Percentiles rank a stretch among this genome's conserved stretches.
Conservation (phyloP, 208 protist species). For the Crithidia thermophila region DNA sequence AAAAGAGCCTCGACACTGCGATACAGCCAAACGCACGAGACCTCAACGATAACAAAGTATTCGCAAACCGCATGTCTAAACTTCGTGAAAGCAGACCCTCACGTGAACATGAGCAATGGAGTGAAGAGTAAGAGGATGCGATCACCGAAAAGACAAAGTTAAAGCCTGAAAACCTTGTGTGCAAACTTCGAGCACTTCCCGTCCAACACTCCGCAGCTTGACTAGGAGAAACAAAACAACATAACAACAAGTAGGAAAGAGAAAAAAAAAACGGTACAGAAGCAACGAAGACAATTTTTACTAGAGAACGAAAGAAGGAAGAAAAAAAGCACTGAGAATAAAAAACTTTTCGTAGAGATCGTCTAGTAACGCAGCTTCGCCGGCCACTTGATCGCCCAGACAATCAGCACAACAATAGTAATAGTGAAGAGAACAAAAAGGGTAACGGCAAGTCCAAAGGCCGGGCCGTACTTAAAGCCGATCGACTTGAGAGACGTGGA, state of each 20-base stretch:
- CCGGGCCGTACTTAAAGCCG: constrained; percentile 47
- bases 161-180: too few species aligned
- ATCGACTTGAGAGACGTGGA: constrained; percentile 29
- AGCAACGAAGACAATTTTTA: neutral
- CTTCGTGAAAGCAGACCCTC: too few species aligned
- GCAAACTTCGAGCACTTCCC: too few species aligned
- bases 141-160: too few species aligned
- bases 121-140: too few species aligned
- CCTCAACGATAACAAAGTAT: too few species aligned
- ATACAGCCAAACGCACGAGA: neutral
- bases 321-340: neutral
- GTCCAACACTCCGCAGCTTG: too few species aligned
- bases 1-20: neutral
- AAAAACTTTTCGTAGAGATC: neutral
- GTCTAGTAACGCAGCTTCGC: constrained; percentile 23
- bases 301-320: neutral
- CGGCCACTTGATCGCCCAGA: constrained; percentile 19
- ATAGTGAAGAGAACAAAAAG: constrained; percentile 37
- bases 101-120: too few species aligned
- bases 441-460: constrained; percentile 37
- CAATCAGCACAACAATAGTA: constrained; percentile 23
- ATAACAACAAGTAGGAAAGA: neutral
- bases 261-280: neutral
- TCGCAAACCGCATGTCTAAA: too few species aligned
- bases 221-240: neutral